Evolutionary conservation across 2,329 filamentous ascomycete species (phyloP).

Genomic region (Xylaria arbuscula): DNA sequence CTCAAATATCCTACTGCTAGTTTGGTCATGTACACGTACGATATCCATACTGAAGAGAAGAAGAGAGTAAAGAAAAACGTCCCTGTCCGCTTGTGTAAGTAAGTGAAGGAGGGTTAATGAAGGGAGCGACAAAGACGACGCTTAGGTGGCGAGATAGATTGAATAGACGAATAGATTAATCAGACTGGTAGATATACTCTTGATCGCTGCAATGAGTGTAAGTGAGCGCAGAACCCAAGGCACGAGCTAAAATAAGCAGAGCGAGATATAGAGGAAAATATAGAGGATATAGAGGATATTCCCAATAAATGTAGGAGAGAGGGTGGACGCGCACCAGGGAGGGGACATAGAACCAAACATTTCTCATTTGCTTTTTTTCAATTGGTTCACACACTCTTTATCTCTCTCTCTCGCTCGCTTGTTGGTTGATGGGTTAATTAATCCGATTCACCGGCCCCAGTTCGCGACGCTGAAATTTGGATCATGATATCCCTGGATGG

Average conservation of each 20-base stretch:
- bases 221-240: not conserved
- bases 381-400: not conserved
- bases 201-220: no score
- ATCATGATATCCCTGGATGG: slow-evolving; percentile 54
- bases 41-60: not conserved
- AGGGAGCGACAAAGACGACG: not conserved
- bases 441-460: slow-evolving; percentile 42
- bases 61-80: not conserved
- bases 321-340: not conserved
- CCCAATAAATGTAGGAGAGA: not conserved
- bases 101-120: not conserved
- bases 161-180: not conserved
- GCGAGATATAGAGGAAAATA: not conserved
- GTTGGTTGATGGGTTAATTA: not conserved
- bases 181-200: not conserved
- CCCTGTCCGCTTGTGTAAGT: slow-evolving; percentile 4
- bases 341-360: no score
- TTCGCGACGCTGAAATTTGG: slow-evolving; percentile 50
- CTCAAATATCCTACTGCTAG: not conserved
- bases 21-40: slow-evolving; percentile 4
- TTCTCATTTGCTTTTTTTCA: no score
- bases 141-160: not conserved
- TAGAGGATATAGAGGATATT: not conserved
- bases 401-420: not conserved
- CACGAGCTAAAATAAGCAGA: not conserved